A percentile compares a stretch with the other conserved stretches of the same genome.
Evolutionary conservation across 176 grass and related monocot species (phyloP).

Genomic region (Olyra latifolia): DNA sequence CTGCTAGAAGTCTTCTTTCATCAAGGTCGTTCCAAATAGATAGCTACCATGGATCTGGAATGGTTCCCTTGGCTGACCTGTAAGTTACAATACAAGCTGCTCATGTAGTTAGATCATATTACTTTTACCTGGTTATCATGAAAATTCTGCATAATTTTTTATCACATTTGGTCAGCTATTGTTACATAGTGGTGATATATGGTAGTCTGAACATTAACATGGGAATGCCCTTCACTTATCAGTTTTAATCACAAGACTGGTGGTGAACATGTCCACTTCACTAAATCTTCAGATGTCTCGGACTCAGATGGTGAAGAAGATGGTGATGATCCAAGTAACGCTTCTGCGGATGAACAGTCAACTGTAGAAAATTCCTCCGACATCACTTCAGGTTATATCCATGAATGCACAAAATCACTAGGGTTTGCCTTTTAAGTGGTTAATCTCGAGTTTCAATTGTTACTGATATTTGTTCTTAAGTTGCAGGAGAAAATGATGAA

Average conservation of each 20-base stretch:
- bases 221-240: slow-evolving; percentile 34
- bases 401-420: neutral
- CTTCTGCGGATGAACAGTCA: slow-evolving; percentile 41
- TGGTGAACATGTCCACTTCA: slow-evolving; percentile 86
- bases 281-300: slow-evolving; percentile 32
- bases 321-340: slow-evolving; percentile 35
- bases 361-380: slow-evolving; percentile 41
- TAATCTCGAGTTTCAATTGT: slow-evolving; percentile 2
- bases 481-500: slow-evolving; percentile 29
- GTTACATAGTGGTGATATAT: neutral
- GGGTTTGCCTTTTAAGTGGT: neutral
- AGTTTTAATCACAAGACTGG: slow-evolving; percentile 98
- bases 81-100: slow-evolving; percentile 48
- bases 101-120: neutral
- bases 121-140: neutral
- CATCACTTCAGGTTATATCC: slow-evolving; percentile 58
- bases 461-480: slow-evolving; percentile 31
- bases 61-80: slow-evolving; percentile 94
- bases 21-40: slow-evolving; percentile 88
- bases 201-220: neutral
- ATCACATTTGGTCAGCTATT: neutral
- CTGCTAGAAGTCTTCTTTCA: slow-evolving; percentile 79
- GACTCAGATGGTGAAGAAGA: slow-evolving; percentile 54
- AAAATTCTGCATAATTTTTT: neutral
- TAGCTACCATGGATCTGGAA: slow-evolving; percentile 76